A percentile compares a stretch with the other conserved stretches of the same genome.
These are phyloP conservation scores for Mrakiaceae sp. DNA, from an alignment of 1,284 basidiomycete species.

Conservation along the genomic window DNA sequence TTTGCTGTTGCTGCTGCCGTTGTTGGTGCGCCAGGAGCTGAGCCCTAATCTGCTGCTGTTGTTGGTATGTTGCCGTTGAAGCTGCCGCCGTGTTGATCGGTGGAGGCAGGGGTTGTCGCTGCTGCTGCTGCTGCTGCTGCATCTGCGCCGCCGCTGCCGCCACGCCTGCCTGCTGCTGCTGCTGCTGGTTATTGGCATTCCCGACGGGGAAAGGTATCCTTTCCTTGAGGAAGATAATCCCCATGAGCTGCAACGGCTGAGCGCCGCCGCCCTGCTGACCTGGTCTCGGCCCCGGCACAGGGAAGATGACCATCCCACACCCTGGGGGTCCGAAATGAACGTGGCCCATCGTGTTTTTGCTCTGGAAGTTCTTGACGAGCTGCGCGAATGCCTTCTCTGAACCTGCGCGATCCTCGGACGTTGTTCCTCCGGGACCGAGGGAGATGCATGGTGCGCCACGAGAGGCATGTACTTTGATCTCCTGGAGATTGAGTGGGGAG, in stretches of 20 bases:
- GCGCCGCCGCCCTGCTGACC: neutral
- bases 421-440: neutral
- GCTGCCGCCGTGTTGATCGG: neutral
- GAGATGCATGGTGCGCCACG: neutral
- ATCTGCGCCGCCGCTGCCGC: neutral
- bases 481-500: neutral
- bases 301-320: conserved; percentile 16
- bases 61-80: neutral
- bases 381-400: neutral
- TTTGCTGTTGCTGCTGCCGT: conserved; percentile 2
- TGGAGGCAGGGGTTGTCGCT: neutral
- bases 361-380: conserved; percentile 5
- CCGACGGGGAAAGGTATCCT: conserved; percentile 13
- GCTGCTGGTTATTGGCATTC: neutral
- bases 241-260: conserved; percentile 5
- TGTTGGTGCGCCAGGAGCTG: neutral
- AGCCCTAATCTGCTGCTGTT: neutral
- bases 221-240: conserved; percentile 12
- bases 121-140: neutral
- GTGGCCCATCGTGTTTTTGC: conserved; percentile 12
- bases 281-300: neutral
- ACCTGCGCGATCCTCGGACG: neutral
- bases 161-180: neutral
- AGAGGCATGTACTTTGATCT: conserved; percentile 6
- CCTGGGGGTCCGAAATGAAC: conserved; percentile 13